phyloP scores from a whole-genome alignment of 331 rosid species.

The Acacia concinna region DNA sequence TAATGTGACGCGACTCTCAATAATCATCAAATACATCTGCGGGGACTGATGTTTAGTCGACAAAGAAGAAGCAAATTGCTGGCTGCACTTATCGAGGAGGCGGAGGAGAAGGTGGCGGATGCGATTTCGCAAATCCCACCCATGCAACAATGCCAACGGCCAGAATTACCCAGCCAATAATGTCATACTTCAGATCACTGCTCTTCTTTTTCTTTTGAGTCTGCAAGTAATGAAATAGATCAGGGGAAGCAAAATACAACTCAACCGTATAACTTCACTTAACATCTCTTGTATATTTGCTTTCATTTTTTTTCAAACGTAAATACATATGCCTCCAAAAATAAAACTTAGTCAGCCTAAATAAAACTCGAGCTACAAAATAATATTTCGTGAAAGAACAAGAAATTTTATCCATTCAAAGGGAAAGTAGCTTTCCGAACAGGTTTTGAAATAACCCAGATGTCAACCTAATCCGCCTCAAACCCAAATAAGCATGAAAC shows the following conservation, averaged over 20 bases:
- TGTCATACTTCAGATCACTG: constrained; percentile 78
- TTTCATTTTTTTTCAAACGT: not conserved
- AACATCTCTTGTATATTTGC: not conserved
- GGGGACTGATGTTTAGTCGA: not conserved
- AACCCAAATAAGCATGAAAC: not conserved
- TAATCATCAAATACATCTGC: constrained; percentile 26
- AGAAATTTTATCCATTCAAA: not conserved
- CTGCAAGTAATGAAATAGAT: constrained; percentile 41
- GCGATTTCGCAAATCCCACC: constrained; percentile 84
- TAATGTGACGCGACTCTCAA: constrained; percentile 23
- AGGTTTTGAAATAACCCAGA: not conserved
- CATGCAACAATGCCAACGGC: constrained; percentile 66
- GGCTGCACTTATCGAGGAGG: constrained; percentile 38
- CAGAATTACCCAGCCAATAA: constrained; percentile 91
- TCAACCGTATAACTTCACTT: not conserved
- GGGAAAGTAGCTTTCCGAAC: not conserved
- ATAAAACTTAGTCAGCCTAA: not conserved
- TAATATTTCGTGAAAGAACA: not conserved
- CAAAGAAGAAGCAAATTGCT: constrained; percentile 16
- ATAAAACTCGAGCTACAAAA: not conserved
- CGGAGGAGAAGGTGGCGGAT: constrained; percentile 59
- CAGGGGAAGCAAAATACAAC: constrained; percentile 14
- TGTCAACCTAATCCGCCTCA: not conserved
- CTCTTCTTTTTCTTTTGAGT: constrained; percentile 76
- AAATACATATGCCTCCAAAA: not conserved